Conservation (phyloP, 495 filamentous ascomycete genomes). For the Achaetomiella virescens region DNA sequence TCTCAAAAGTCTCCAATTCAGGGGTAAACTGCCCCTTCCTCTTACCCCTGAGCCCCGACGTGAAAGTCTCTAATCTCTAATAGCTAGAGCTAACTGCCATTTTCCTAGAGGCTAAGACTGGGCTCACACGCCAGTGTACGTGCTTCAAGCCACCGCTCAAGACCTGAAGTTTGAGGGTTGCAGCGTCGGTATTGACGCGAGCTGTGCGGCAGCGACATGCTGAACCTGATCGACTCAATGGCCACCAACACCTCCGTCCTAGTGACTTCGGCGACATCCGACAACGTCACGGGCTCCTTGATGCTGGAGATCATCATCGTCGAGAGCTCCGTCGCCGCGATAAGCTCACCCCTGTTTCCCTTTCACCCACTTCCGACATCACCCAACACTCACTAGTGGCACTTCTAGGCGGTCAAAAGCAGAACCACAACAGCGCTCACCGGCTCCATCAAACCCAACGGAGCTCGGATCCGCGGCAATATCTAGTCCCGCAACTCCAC, state of each 20-base stretch:
- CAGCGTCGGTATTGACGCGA: constrained; percentile 50
- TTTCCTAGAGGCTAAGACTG: constrained; percentile 20
- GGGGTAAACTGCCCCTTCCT: too few species aligned
- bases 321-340: constrained; percentile 12
- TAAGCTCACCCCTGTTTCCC: constrained; percentile 10
- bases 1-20: constrained; percentile 44
- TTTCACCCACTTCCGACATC: neutral
- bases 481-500: constrained; percentile 15
- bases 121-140: constrained; percentile 33
- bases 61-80: too few species aligned
- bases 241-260: constrained; percentile 34
- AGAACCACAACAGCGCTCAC: constrained; percentile 11
- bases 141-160: constrained; percentile 40
- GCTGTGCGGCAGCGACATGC: constrained; percentile 42
- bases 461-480: constrained; percentile 23
- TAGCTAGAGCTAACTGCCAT: too few species aligned
- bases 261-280: constrained; percentile 32
- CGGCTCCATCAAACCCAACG: constrained; percentile 16
- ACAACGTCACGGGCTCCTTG: constrained; percentile 39
- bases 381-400: neutral
- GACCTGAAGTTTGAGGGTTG: constrained; percentile 42
- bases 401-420: constrained; percentile 16
- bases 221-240: constrained; percentile 41
- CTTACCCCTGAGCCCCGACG: too few species aligned
- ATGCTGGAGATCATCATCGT: constrained; percentile 47